Percentiles rank a stretch among this genome's conserved stretches.
phyloP scores from a whole-genome alignment of 2,329 filamentous ascomycete species.

The Dactylellina leptospora region DNA sequence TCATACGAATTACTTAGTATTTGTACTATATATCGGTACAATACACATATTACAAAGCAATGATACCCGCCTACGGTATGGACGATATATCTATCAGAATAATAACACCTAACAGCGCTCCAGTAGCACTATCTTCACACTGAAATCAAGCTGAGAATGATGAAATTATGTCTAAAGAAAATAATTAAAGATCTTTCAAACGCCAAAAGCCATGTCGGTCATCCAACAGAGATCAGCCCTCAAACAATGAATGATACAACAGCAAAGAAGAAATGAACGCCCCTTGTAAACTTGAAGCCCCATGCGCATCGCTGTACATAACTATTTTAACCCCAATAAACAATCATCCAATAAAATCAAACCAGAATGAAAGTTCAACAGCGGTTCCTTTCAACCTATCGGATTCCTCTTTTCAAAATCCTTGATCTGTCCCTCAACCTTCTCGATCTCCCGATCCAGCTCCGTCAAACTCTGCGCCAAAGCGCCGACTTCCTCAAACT shows the following conservation, averaged over 20 bases:
- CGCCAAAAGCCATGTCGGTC: slow-evolving; percentile 43
- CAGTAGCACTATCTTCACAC: too few relatives aligned
- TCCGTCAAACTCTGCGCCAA: slow-evolving; percentile 83
- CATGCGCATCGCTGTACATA: slow-evolving; percentile 2
- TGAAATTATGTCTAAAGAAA: background rate
- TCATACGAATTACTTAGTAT: too few relatives aligned
- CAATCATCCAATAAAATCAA: background rate
- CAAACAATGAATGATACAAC: background rate
- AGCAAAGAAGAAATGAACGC: background rate
- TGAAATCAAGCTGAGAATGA: background rate
- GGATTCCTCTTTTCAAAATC: slow-evolving; percentile 66
- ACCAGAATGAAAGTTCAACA: too few relatives aligned
- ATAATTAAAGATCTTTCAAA: slow-evolving; percentile 15
- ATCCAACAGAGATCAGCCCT: slow-evolving; percentile 6
- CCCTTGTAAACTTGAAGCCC: background rate
- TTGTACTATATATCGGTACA: too few relatives aligned
- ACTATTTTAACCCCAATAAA: background rate
- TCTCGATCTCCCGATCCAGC: slow-evolving; percentile 78
- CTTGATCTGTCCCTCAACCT: slow-evolving; percentile 71
- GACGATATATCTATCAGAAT: too few relatives aligned
- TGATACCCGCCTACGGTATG: too few relatives aligned
- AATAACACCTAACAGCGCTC: too few relatives aligned
- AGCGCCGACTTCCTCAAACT: slow-evolving; percentile 86
- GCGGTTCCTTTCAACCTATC: too few relatives aligned
- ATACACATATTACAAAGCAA: too few relatives aligned